Evolutionary conservation across 2,329 filamentous ascomycete species (phyloP), one percentile per base, ranked within the genome.

Genomic region (Anthostomella pinea): DNA sequence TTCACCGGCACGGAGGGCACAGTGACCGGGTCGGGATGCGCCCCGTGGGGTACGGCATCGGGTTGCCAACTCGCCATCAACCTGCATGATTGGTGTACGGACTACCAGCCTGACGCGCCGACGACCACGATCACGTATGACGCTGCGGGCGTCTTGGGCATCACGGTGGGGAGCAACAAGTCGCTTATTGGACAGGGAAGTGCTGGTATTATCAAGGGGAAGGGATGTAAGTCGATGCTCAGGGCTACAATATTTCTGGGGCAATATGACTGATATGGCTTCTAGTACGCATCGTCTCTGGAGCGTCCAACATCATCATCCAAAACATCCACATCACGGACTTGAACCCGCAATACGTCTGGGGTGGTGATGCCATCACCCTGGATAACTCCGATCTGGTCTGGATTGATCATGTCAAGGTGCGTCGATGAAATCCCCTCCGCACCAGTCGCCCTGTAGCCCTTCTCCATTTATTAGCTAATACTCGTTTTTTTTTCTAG

Each of bases 61-160:
- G 60, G 41, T 8, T 77, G 79, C 60, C 78, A 83, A 65, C 49
- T 70, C 26, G 73, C 78, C 45, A 80, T 83, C 57, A 75, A 81
- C 64, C 65, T 76, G 63, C 62, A 79, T 54, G 53, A 67, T 52
- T 78, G 74, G 71, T 82, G 78, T 59, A 63, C 56, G 37, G 79
- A 80, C 64, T 76, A 81, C 57, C 64, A 81, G 59, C 63, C 73
- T 35, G 63, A 65, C 22, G 71, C 74, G 2, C 66, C 71, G 20
- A 66, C 64, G 30, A 66, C 65, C 26, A 62, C 62, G 6, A 70
- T 63, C 23, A 65, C 51, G 4, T 72, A 69, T 42, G 70, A 79
- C 60, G 77, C 72, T 37, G 75, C 75, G 23, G 74, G 66, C 43
- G 43, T 64, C 2, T 52, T 65, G 18, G 70, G 69, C 30, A 76